Percentiles rank a stretch among this genome's conserved stretches.
These are phyloP conservation scores for Petrea volubilis DNA, from an alignment of 257 asterid species.

Conservation along the genomic window DNA sequence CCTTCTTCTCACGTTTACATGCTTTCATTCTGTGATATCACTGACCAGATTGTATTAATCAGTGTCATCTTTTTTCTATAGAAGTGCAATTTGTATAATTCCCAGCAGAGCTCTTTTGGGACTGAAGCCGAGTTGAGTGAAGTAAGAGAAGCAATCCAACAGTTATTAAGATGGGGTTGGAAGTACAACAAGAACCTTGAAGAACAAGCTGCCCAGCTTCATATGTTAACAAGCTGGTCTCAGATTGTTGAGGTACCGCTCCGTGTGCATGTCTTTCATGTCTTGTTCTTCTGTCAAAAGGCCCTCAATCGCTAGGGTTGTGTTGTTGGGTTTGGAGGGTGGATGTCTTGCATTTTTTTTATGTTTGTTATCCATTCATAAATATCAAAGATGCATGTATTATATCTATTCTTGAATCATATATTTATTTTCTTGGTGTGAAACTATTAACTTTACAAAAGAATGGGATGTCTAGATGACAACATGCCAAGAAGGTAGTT, in stretches of 20 bases:
- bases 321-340: slow-evolving; percentile 15
- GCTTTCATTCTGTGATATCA: slow-evolving; percentile 14
- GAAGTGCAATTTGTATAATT: slow-evolving; percentile 63
- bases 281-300: background rate
- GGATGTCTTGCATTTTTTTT: background rate
- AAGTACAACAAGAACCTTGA: slow-evolving; percentile 92
- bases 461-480: background rate
- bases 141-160: slow-evolving; percentile 76
- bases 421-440: slow-evolving; percentile 8
- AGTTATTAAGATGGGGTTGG: slow-evolving; percentile 93
- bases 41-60: slow-evolving; percentile 5
- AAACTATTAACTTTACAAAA: background rate
- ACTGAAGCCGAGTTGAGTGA: slow-evolving; percentile 83
- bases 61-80: slow-evolving; percentile 26
- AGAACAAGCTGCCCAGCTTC: slow-evolving; percentile 98
- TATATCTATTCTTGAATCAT: background rate
- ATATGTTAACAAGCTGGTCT: slow-evolving; percentile 94
- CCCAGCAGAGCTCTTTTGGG: slow-evolving; percentile 58
- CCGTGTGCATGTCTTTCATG: background rate
- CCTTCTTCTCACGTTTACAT: slow-evolving; percentile 5
- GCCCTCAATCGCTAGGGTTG: background rate
- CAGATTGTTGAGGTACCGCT: slow-evolving; percentile 85
- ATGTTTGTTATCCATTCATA: slow-evolving; percentile 5
- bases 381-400: too few species aligned
- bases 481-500: background rate